Evolutionary conservation across 352 stramenopile genomes (phyloP).

Genomic region (Phytophthora pseudosyringae): DNA sequence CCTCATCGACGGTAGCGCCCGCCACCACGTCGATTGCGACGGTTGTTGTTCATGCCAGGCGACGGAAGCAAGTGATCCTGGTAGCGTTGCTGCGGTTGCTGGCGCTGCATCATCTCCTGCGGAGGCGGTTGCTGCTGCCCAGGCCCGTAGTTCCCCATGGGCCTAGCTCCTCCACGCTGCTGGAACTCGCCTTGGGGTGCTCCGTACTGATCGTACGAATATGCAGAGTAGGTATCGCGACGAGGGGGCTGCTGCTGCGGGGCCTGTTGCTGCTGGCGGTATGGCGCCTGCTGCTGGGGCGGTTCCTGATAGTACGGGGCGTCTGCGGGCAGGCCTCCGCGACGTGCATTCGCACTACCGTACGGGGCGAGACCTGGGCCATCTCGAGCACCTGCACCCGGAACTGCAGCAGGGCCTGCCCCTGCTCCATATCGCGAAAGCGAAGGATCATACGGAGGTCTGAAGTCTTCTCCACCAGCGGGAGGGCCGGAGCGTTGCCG

Average conservation of each 20-base stretch:
- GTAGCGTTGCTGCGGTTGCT: slow-evolving; percentile 29
- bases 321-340: slow-evolving; percentile 29
- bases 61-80: slow-evolving; percentile 40
- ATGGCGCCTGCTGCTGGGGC: slow-evolving; percentile 29
- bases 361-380: slow-evolving; percentile 21
- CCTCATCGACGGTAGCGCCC: slow-evolving; percentile 39
- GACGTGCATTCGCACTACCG: slow-evolving; percentile 20
- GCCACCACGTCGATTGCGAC: slow-evolving; percentile 44
- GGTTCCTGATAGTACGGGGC: slow-evolving; percentile 40
- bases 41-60: slow-evolving; percentile 27
- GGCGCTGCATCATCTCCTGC: slow-evolving; percentile 30
- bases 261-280: slow-evolving; percentile 23
- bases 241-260: slow-evolving; percentile 26
- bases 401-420: slow-evolving; percentile 24
- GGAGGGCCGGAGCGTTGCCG: slow-evolving; percentile 32
- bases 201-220: slow-evolving; percentile 40
- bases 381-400: slow-evolving; percentile 8
- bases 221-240: slow-evolving; percentile 37
- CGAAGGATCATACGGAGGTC: slow-evolving; percentile 39
- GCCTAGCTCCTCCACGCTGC: slow-evolving; percentile 33
- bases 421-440: slow-evolving; percentile 43
- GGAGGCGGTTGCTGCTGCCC: slow-evolving; percentile 32
- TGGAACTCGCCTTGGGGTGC: slow-evolving; percentile 42
- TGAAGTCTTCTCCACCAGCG: slow-evolving; percentile 28
- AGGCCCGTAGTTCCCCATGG: slow-evolving; percentile 31